Evolutionary conservation across 108 stramenopile species (phyloP), one percentile per base, ranked within the genome.

Genomic region (Pseudonitzschia multistriata): DNA sequence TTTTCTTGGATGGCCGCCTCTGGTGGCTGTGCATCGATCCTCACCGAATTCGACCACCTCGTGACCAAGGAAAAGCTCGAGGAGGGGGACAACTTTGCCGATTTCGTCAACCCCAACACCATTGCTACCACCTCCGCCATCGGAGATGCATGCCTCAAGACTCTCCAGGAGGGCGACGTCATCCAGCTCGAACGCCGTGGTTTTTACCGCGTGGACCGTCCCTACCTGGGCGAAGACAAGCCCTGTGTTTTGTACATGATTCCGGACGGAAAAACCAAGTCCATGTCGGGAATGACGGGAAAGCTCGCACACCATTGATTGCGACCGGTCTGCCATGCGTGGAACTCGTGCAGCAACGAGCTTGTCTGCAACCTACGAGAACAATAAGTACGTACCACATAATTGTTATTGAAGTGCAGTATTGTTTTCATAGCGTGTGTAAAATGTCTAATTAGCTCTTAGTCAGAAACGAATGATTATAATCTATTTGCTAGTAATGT

Each of bases 171-270:
- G 64, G 76, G 96, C 67, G 94, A 97, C 21, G 88, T 99, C 52
- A 91, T 99, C 62, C 98, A 99, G 81, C 80, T 99, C 48, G 97
- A 98, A 74, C 90, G 99, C 60, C 86, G 98, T 63, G 99, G 98
- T 24, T 97, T 92, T 87, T 99, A 91, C 85, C 84, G 97, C 25
- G 90, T 94, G 10, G 95, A 97, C 72, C 64, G 81, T 22, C 84
- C 97, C 0, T 93, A 95, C 76, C 72, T 96, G 10, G 50, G 33
- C 34, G 82, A 78, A 27, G 89, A 88, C 19, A 97, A 95, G 70
- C 91, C 93, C 11, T 70, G 97, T 45, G 79, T 87, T 8, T 74
- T 99, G 21, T 97, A 93, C 83, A 96, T 93, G 91, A 88, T 99
- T 47, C 98, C 98, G 19, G 98, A 99, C 72, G 98, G 98, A 6